These are phyloP conservation scores for Vairimorpha ceranae DNA, from an alignment of 371 early-diverging fungal species.

Conservation along the genomic window DNA sequence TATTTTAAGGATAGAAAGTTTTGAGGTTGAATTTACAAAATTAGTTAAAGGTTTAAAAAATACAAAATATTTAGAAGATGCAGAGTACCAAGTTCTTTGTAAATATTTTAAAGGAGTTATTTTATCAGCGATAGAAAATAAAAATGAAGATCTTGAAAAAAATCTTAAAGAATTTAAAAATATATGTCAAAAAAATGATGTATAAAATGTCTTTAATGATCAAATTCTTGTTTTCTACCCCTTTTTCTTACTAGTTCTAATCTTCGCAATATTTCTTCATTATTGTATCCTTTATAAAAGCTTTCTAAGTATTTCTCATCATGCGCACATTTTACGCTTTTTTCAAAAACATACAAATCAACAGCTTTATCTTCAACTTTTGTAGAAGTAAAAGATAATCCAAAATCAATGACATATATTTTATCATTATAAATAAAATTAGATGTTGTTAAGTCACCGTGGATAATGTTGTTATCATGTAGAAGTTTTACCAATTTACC, in stretches of 20 bases:
- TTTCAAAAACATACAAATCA: slow-evolving; percentile 92
- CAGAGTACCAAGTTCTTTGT: background rate
- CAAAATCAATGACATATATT: slow-evolving; percentile 82
- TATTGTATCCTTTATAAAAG: slow-evolving; percentile 47
- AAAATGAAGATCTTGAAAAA: background rate
- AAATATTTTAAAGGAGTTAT: background rate
- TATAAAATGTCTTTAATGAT: background rate
- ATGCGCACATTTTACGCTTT: slow-evolving; percentile 80
- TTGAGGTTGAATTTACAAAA: background rate
- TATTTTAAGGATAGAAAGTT: background rate
- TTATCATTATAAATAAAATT: slow-evolving; percentile 73
- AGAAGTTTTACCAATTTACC: slow-evolving; percentile 67
- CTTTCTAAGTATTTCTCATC: slow-evolving; percentile 64
- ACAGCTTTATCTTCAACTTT: slow-evolving; percentile 94
- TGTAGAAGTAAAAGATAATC: slow-evolving; percentile 73
- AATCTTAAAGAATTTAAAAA: background rate
- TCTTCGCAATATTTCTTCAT: slow-evolving; percentile 30
- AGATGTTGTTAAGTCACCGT: slow-evolving; percentile 94
- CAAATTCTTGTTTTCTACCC: slow-evolving; percentile 55
- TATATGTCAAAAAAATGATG: background rate
- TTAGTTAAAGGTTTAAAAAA: background rate
- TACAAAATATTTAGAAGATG: background rate
- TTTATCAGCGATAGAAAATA: background rate
- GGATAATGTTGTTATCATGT: slow-evolving; percentile 77
- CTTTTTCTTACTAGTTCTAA: slow-evolving; percentile 48